Base-by-base conservation (phyloP, 2,329 filamentous ascomycete species). In the Davidsoniella virescens region DNA sequence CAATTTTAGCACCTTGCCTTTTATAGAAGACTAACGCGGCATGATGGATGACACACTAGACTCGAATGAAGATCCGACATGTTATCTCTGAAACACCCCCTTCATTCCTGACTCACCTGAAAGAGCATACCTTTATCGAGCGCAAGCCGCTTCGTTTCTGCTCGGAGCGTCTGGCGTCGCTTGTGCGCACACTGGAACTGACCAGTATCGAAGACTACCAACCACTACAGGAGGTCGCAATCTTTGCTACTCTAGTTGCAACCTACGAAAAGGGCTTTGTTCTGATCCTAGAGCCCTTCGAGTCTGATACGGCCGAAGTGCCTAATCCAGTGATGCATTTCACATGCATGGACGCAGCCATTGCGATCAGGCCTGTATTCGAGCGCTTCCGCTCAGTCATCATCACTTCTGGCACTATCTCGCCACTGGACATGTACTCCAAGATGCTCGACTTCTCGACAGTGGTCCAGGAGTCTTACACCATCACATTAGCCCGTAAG, bases 151-250 rank as follows among this genome's bases (percentile, higher is more conserved):
- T 98, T 9, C 74, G 85, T 46, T 98, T 98, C 64, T 98, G 93
- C 61, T 87, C 92, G 0, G 93, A 98, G 65, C 80, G 92, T 38
- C 69, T 98, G 10, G 94, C 92, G 0, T 98, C 90, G 0, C 78
- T 98, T 5, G 90, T 98, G 16, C 77, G 93, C 52, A 98, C 92
- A 0, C 74, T 98, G 14, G 92, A 98, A 64, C 78, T 98, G 52
- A 93, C 90, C 29, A 96, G 93, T 58, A 95, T 98, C 54, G 92
- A 98, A 67, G 93, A 98, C 62, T 98, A 93, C 61, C 88, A 95
- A 58, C 85, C 92, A 5, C 72, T 98, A 1, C 92, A 98, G 68
- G 90, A 98, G 67, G 90, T 98, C 6, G 93, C 93, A 17, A 95
- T 87, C 0, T 98, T 98, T 64, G 92, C 92, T 8, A 98, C 92